Evolutionary conservation across 2,329 filamentous ascomycete genomes (phyloP).

Genomic region (Ophiognomonia clavigignenti-juglandacearum): DNA sequence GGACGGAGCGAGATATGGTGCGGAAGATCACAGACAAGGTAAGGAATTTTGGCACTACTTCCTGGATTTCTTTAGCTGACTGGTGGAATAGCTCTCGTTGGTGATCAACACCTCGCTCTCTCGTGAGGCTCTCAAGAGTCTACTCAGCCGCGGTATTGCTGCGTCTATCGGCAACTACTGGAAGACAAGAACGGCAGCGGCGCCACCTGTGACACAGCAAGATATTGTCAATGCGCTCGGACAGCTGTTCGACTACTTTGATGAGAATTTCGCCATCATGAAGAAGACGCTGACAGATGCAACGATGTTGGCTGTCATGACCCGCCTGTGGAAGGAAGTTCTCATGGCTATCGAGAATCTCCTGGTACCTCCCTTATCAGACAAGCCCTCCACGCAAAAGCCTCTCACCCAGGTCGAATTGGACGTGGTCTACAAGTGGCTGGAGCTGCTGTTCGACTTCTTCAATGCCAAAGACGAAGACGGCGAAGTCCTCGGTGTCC

Average conservation of each 20-base stretch:
- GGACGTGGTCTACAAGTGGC: slow-evolving; percentile 93
- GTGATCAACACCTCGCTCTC: slow-evolving; percentile 92
- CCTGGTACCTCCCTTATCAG: slow-evolving; percentile 87
- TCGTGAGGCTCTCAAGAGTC: slow-evolving; percentile 66
- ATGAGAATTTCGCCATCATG: slow-evolving; percentile 99
- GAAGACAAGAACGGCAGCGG: slow-evolving; percentile 53
- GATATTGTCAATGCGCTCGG: slow-evolving; percentile 79
- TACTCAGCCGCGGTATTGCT: slow-evolving; percentile 67
- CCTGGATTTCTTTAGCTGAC: not conserved
- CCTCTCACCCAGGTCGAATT: slow-evolving; percentile 82
- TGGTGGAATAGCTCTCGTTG: slow-evolving; percentile 64
- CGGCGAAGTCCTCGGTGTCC: slow-evolving; percentile 79
- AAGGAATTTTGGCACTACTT: slow-evolving; percentile 22
- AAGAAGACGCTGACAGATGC: slow-evolving; percentile 90
- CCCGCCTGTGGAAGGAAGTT: slow-evolving; percentile 95
- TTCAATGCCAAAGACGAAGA: slow-evolving; percentile 89
- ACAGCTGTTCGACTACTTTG: slow-evolving; percentile 88
- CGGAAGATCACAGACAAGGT: slow-evolving; percentile 97
- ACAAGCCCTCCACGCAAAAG: slow-evolving; percentile 85
- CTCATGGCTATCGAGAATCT: slow-evolving; percentile 85
- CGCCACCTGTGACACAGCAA: slow-evolving; percentile 57
- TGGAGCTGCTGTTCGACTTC: slow-evolving; percentile 85
- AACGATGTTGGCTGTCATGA: slow-evolving; percentile 99
- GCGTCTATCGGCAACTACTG: slow-evolving; percentile 68
- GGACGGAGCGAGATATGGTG: slow-evolving; percentile 97